Conservation (phyloP, 805 yeast genomes). For the Candida insectorum region DNA sequence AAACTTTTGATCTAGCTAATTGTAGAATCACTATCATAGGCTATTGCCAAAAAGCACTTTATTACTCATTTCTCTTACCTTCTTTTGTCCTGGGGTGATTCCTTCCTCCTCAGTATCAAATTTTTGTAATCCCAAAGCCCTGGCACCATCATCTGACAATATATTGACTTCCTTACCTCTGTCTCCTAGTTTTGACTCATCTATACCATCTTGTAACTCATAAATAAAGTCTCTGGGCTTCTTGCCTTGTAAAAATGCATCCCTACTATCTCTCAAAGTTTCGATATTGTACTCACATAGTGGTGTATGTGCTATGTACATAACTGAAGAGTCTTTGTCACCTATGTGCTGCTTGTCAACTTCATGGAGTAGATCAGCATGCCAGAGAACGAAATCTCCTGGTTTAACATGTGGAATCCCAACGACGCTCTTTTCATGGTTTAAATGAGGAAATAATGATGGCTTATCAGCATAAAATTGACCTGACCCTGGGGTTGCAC, state of each 20-base stretch:
- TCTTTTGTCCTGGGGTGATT: constrained; percentile 22
- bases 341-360: constrained; percentile 39
- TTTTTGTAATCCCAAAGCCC: constrained; percentile 21
- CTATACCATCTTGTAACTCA: not conserved
- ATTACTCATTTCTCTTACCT: too few species aligned
- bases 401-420: constrained; percentile 36
- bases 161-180: constrained; percentile 18
- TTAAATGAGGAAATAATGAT: constrained; percentile 37
- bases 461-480: constrained; percentile 25
- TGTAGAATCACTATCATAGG: too few species aligned
- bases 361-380: constrained; percentile 38
- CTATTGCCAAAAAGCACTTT: too few species aligned
- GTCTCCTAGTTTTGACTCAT: too few species aligned
- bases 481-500: constrained; percentile 34
- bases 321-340: constrained; percentile 33
- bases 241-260: constrained; percentile 6
- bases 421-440: constrained; percentile 24
- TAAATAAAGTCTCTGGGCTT: too few species aligned
- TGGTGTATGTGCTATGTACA: constrained; percentile 37
- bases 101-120: constrained; percentile 18
- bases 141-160: constrained; percentile 16
- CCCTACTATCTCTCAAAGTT: constrained; percentile 5
- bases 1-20: too few species aligned
- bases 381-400: constrained; percentile 45
- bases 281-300: constrained; percentile 16